Evolutionary conservation across 2,329 filamentous ascomycete genomes (phyloP).

Genomic region (Cladophialophora chaetospira): DNA sequence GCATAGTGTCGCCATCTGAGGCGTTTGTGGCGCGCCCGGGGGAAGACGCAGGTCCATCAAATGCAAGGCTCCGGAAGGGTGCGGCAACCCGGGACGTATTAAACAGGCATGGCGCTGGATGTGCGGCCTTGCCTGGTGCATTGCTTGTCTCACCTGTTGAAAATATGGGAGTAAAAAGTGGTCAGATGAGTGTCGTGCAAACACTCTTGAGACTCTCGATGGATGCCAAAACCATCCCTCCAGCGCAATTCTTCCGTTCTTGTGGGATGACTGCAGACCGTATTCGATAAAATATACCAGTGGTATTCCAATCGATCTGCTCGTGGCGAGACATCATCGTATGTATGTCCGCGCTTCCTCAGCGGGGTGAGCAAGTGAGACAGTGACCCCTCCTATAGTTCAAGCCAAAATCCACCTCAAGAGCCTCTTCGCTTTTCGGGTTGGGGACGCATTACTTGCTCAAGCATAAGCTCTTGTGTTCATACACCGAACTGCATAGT

Average conservation of each 20-base stretch:
- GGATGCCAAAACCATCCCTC: background rate
- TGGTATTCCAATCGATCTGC: background rate
- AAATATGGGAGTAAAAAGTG: background rate
- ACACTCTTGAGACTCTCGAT: background rate
- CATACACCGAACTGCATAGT: too few relatives aligned
- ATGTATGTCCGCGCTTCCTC: background rate
- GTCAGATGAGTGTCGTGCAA: constrained; percentile 3
- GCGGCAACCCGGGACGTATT: background rate
- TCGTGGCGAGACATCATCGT: constrained; percentile 7
- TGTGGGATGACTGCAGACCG: constrained; percentile 11
- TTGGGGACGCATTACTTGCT: too few relatives aligned
- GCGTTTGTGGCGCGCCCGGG: constrained; percentile 6
- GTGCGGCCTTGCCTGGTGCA: constrained; percentile 3
- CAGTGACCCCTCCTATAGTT: background rate
- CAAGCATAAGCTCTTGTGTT: too few relatives aligned
- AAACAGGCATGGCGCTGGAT: background rate
- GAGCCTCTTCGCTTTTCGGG: too few relatives aligned
- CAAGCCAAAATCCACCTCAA: too few relatives aligned
- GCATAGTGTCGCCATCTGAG: background rate
- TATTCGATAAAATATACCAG: background rate
- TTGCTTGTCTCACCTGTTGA: background rate
- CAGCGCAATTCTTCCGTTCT: background rate
- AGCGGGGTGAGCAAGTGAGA: background rate
- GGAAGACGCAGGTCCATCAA: background rate
- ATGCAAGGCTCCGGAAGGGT: constrained; percentile 2